Percentiles rank a stretch among this genome's conserved stretches.
Evolutionary conservation across 2,329 filamentous ascomycete species (phyloP).

Genomic region (Aspergillus bombycis): DNA sequence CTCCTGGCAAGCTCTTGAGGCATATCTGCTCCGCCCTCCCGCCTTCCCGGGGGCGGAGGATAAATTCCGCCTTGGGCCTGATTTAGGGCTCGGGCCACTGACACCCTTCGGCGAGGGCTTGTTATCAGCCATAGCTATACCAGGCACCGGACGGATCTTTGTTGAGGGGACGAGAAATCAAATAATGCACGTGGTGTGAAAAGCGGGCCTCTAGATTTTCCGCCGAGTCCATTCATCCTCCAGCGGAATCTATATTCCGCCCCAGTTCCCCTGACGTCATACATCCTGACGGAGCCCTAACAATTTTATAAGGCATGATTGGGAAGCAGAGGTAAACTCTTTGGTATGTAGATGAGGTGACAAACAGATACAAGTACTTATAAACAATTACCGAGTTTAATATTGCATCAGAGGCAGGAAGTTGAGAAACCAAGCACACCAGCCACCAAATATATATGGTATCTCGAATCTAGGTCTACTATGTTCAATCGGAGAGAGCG

Average conservation of each 20-base stretch:
- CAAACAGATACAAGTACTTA: no score
- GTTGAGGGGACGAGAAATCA: background rate
- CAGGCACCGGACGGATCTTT: background rate
- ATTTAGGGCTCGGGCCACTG: background rate
- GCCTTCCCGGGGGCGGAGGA: background rate
- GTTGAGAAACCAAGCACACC: no score
- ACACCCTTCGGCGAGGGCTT: background rate
- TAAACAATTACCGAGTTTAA: no score
- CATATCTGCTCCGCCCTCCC: slow-evolving; percentile 25
- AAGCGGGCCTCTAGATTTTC: background rate
- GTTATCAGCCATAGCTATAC: background rate
- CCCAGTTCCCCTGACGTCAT: background rate
- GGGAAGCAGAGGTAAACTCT: no score
- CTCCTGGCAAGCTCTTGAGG: slow-evolving; percentile 40
- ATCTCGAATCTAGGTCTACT: no score
- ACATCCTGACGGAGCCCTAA: background rate
- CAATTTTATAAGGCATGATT: no score
- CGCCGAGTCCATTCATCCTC: background rate
- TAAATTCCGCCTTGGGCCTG: background rate
- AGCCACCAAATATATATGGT: no score
- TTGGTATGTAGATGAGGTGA: no score
- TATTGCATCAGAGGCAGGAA: no score
- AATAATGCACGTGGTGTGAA: background rate
- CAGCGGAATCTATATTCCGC: background rate
- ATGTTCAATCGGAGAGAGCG: no score